Base-by-base conservation (phyloP, 495 filamentous ascomycete species). In the Aspergillus kassunensis region DNA sequence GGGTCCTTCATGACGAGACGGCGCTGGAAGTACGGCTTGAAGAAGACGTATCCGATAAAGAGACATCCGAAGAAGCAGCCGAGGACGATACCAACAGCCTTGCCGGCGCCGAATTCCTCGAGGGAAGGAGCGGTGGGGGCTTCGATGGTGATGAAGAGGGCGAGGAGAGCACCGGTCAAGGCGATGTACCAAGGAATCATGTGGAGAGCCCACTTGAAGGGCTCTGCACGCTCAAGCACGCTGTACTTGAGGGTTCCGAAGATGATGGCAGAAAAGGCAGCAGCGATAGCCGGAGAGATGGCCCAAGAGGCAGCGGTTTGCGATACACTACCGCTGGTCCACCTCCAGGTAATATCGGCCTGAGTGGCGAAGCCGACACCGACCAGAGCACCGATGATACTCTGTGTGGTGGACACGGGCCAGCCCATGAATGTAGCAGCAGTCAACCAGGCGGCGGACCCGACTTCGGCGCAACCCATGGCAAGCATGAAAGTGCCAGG, bases 231-330 rank as follows among this genome's bases (percentile, higher is more conserved):
- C 48, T 76, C 65, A 33, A 85, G 74, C 12, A 88, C 83, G 29
- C 70, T 64, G 61, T 81, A 83, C 68, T 89, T 89, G 53, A 84
- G 76, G 47, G 77, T 69, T 0, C 70, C 65, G 63, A 89, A 87
- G 65, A 88, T 79, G 59, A 81, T 68, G 47, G 84, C 73, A 4
- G 75, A 79, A 61, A 87, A 85, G 25, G 53, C 56, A 29, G 64
- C 81, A 4, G 85, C 73, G 46, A 87, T 78, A 35, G 66, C 68
- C 1, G 85, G 85, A 12, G 85, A 79, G 54, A 89, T 81, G 44
- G 76, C 73, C 80, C 81, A 79, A 18, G 76, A 78, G 18, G 82
- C 80, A 41, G 83, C 80, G 40, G 84, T 75, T 59, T 83, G 79
- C 54, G 77, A 69, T 41, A 82, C 67, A 65, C 79, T 69, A 51